Conservation (phyloP, 805 yeast species). For the Wickerhamiella bombiphila region DNA sequence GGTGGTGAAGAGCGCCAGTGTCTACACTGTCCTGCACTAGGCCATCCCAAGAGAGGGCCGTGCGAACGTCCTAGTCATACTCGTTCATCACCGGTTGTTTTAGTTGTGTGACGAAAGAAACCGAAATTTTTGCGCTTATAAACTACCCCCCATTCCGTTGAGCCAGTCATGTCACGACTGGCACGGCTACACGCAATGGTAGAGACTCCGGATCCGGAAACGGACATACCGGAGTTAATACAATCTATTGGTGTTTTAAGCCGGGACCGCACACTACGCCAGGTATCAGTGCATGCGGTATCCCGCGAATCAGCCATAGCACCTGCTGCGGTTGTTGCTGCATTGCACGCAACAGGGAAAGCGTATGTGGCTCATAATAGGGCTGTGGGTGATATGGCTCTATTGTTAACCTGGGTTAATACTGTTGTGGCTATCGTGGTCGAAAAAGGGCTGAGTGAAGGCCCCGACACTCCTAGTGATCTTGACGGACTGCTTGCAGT, state of each 20-base stretch:
- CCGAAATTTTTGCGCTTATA: constrained; percentile 3
- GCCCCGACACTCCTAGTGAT: too few relatives aligned
- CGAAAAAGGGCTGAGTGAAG: background rate
- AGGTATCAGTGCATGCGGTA: too few relatives aligned
- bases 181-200: too few relatives aligned
- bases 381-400: background rate
- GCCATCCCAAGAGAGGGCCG: background rate
- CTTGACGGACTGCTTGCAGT: background rate
- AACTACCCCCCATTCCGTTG: background rate
- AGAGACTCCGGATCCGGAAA: too few relatives aligned
- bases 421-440: background rate
- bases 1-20: constrained; percentile 18
- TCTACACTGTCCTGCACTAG: constrained; percentile 16
- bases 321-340: too few relatives aligned
- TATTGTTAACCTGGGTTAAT: constrained; percentile 2
- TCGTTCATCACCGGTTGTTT: constrained; percentile 19
- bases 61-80: constrained; percentile 13
- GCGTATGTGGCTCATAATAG: background rate
- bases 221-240: too few relatives aligned
- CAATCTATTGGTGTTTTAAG: too few relatives aligned
- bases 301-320: too few relatives aligned
- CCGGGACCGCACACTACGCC: background rate
- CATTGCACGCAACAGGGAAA: too few relatives aligned
- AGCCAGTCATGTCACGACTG: too few relatives aligned
- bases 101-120: constrained; percentile 12